A percentile compares a stretch with the other conserved stretches of the same genome.
Evolutionary conservation across 2,329 filamentous ascomycete genomes (phyloP).

Genomic region (Nemania sp.): DNA sequence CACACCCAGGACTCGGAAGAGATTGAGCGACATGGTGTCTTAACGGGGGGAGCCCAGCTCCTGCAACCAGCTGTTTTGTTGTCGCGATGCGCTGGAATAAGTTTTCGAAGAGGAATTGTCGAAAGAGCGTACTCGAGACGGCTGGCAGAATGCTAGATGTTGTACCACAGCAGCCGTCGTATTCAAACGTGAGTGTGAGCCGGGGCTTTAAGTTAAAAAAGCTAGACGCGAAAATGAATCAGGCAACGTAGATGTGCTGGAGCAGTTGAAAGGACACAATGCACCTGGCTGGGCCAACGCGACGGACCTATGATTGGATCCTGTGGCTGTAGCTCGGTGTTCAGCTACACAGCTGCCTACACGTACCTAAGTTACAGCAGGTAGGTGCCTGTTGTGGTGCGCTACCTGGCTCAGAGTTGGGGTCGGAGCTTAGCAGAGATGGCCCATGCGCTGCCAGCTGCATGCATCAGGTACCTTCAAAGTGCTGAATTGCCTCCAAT

Average conservation of each 20-base stretch:
- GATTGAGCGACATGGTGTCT: constrained; percentile 54
- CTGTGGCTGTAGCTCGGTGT: no score
- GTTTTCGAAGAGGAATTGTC: constrained; percentile 10
- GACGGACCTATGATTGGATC: constrained; percentile 46
- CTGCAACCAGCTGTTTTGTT: constrained; percentile 22
- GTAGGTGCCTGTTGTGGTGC: no score
- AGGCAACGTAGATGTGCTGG: constrained; percentile 6
- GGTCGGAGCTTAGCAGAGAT: not conserved
- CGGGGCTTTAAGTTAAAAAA: constrained; percentile 20
- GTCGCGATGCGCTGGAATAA: constrained; percentile 23
- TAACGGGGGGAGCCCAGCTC: constrained; percentile 28
- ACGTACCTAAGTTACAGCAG: not conserved
- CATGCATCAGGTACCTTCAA: not conserved
- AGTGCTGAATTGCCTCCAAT: no score
- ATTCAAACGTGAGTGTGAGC: not conserved
- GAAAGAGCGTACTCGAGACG: constrained; percentile 1
- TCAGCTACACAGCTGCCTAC: not conserved
- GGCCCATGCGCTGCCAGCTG: not conserved
- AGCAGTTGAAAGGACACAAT: constrained; percentile 46
- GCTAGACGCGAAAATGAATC: constrained; percentile 2
- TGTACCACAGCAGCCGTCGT: not conserved
- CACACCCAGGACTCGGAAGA: constrained; percentile 62
- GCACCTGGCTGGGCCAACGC: constrained; percentile 33
- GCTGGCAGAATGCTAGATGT: not conserved
- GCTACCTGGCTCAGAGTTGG: no score